A percentile compares a stretch with the other conserved stretches of the same genome.
Evolutionary conservation across 2,329 filamentous ascomycete species (phyloP).

Genomic region (Fusarium palustre): DNA sequence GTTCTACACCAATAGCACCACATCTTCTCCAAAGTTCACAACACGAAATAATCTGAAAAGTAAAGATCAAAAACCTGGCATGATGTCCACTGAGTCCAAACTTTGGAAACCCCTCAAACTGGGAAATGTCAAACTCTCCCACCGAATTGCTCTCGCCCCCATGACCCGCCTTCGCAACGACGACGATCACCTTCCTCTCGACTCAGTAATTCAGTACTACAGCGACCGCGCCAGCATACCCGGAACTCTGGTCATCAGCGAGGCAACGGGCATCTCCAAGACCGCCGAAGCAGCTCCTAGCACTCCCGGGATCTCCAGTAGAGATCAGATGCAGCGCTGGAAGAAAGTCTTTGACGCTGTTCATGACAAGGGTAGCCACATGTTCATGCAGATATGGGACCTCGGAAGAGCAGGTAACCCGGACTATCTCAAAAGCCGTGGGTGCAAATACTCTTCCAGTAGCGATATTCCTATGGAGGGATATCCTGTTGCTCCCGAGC

Average conservation of each 20-base stretch:
- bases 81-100: constrained; percentile 35
- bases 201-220: constrained; percentile 57
- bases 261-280: constrained; percentile 59
- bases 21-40: neutral
- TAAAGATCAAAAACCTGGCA: neutral
- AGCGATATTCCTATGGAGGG: constrained; percentile 43
- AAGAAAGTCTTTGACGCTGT: constrained; percentile 70
- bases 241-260: constrained; percentile 59
- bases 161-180: constrained; percentile 65
- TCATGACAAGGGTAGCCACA: constrained; percentile 70
- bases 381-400: constrained; percentile 75
- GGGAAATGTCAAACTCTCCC: constrained; percentile 53
- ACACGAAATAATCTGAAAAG: fast-evolving
- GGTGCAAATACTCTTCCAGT: constrained; percentile 47
- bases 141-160: constrained; percentile 66
- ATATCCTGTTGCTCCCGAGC: constrained; percentile 16
- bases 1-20: neutral
- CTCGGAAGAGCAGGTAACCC: constrained; percentile 62
- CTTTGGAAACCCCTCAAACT: constrained; percentile 55
- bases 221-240: constrained; percentile 57
- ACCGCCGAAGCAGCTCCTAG: constrained; percentile 47
- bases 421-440: constrained; percentile 37
- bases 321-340: constrained; percentile 70
- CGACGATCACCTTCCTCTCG: constrained; percentile 50
- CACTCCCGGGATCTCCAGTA: constrained; percentile 68